Conservation (phyloP, 2,329 filamentous ascomycete species). For the Orbilia oligospora region DNA sequence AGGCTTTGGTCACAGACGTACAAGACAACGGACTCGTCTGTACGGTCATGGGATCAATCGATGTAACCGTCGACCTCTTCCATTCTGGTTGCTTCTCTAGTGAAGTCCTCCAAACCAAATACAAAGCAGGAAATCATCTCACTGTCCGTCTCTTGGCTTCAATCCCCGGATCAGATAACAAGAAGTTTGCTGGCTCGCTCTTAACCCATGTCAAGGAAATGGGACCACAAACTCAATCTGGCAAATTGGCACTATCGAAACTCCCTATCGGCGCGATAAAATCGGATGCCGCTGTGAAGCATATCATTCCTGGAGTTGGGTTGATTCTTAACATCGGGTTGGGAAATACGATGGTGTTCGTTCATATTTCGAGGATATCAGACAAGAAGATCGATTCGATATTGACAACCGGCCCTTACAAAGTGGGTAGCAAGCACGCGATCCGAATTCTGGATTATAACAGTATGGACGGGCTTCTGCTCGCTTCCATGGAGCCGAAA, state of each 20-base stretch:
- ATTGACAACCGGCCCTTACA: conserved; percentile 82
- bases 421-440: conserved; percentile 81
- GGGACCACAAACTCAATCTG: conserved; percentile 67
- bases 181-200: conserved; percentile 88
- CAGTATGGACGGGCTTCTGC: conserved; percentile 84
- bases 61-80: conserved; percentile 89
- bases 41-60: conserved; percentile 91
- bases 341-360: conserved; percentile 82
- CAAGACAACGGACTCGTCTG: conserved; percentile 80
- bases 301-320: conserved; percentile 84
- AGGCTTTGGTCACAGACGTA: conserved; percentile 84
- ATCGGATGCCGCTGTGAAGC: conserved; percentile 82
- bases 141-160: conserved; percentile 90
- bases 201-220: conserved; percentile 85
- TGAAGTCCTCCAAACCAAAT: conserved; percentile 80
- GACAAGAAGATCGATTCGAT: conserved; percentile 90
- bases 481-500: conserved; percentile 85
- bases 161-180: conserved; percentile 82
- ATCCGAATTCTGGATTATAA: conserved; percentile 90
- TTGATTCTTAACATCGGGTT: conserved; percentile 82
- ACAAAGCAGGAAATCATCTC: conserved; percentile 85
- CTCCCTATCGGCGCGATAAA: conserved; percentile 82
- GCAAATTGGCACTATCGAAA: conserved; percentile 68
- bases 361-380: conserved; percentile 92
- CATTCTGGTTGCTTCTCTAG: conserved; percentile 84